Evolutionary conservation across 257 asterid species (phyloP), one percentile per base, ranked within the genome.

Genomic region (Avicennia marina): DNA sequence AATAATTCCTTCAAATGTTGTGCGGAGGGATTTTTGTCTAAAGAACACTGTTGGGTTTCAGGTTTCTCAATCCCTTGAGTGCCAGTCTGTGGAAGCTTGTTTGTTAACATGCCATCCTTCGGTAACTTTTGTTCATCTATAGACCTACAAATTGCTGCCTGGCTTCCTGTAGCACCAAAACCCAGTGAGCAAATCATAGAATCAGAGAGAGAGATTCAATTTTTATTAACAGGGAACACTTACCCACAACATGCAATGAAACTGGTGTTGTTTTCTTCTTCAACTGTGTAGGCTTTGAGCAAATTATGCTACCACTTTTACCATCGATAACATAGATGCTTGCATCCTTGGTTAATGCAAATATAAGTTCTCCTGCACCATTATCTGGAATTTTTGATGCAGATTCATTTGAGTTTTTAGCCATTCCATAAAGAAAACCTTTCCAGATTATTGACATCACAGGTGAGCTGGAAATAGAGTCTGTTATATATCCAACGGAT

Each of bases 171-270:
- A 44, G 61, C 10, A 62, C 6, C 67, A 63, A 53, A 27, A 29
- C 19, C 63, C 40, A 72, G 21, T 64, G 56, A 53, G 60, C 58
- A 54, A 55, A 50, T 62, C 68, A 64, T 33, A 36, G 38, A 68
- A 44, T 53, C 53, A 47, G 34, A 52, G 26, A 46, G 27, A 63
- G 57, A 53, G 71, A 31, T 29, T 39, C 31, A 62, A 39, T 59
- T 25, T 50, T 27, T 42, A 38, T 26, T 62, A 19, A 26, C 60
- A 60, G 59, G n/a, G 44, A 61, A 67, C 67, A 80, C 88, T 80
- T 82, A 76, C 97, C 97, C 84, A 90, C 78, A 53, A 82, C 73
- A 76, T 84, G 53, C 85, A 90, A 40, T 39, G 97, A 80, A 76
- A 86, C 65, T 59, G 95, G 84, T 58, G 80, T 59, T 53, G 93